Conservation (phyloP, 805 yeast species). For the Teunomyces barrocoloradensis region DNA sequence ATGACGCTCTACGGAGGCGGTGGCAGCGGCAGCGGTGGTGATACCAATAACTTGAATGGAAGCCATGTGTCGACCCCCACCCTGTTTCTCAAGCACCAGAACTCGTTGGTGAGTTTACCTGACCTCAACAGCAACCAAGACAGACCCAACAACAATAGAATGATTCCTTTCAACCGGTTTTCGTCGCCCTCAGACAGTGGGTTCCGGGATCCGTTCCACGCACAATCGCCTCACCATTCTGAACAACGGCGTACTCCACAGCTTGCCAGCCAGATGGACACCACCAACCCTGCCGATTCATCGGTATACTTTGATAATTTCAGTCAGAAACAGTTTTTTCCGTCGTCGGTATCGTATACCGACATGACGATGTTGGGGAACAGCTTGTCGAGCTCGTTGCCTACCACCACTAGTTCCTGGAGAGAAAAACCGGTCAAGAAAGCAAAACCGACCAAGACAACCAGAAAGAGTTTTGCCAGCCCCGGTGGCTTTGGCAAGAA, state of each 20-base stretch:
- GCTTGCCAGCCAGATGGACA: background rate
- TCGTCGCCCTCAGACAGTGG: background rate
- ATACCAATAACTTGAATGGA: conserved; percentile 1
- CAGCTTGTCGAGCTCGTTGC: conserved; percentile 10
- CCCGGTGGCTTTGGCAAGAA: background rate
- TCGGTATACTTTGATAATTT: conserved; percentile 1
- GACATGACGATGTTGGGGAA: background rate
- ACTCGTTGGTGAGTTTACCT: conserved; percentile 30
- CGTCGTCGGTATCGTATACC: background rate
- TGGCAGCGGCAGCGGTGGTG: background rate
- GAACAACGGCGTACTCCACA: background rate
- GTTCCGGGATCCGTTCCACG: background rate
- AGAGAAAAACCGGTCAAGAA: conserved; percentile 3
- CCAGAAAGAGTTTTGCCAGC: conserved; percentile 7
- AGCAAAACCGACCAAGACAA: conserved; percentile 2
- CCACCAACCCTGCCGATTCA: background rate
- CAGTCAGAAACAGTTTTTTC: background rate
- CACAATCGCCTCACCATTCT: background rate
- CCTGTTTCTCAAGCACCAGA: conserved; percentile 22
- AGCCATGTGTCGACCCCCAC: conserved; percentile 18
- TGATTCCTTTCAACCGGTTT: background rate
- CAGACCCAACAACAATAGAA: background rate
- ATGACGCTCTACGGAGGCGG: background rate
- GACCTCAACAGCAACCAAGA: conserved; percentile 13
- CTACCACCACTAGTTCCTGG: conserved; percentile 6